phyloP scores from a whole-genome alignment of 2,329 filamentous ascomycete genomes.

The Leptographium galeiforme region DNA sequence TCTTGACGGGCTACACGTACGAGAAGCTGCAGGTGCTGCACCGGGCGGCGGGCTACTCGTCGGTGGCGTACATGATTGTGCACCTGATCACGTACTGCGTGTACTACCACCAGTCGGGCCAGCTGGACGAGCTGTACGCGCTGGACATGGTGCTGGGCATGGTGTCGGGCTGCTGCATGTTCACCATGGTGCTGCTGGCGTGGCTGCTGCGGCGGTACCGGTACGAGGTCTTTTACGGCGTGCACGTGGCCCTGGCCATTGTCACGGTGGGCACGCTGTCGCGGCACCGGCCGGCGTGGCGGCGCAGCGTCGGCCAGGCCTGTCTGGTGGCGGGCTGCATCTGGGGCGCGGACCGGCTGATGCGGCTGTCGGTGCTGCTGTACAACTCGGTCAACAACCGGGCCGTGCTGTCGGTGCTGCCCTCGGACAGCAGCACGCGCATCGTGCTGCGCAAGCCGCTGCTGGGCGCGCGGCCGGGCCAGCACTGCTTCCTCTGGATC shows the following conservation, averaged over 20 bases:
- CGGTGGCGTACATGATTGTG: slow-evolving; percentile 20
- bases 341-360: slow-evolving; percentile 31
- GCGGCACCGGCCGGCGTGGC: slow-evolving; percentile 29
- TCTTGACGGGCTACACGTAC: slow-evolving; percentile 29
- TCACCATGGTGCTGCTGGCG: slow-evolving; percentile 21
- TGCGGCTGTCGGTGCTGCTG: slow-evolving; percentile 22
- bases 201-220: slow-evolving; percentile 18
- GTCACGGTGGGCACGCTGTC: slow-evolving; percentile 25
- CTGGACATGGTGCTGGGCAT: slow-evolving; percentile 22
- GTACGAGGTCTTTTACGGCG: slow-evolving; percentile 34
- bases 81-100: slow-evolving; percentile 23
- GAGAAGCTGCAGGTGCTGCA: slow-evolving; percentile 34
- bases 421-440: slow-evolving; percentile 24
- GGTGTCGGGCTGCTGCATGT: slow-evolving; percentile 21
- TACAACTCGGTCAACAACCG: slow-evolving; percentile 25
- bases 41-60: slow-evolving; percentile 29
- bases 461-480: slow-evolving; percentile 28
- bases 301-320: slow-evolving; percentile 22
- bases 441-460: slow-evolving; percentile 31
- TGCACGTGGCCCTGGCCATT: slow-evolving; percentile 28
- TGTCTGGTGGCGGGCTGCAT: slow-evolving; percentile 23
- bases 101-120: slow-evolving; percentile 15
- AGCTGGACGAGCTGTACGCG: slow-evolving; percentile 14
- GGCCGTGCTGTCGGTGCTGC: slow-evolving; percentile 27
- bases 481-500: slow-evolving; percentile 47